Percentiles rank a stretch among this genome's conserved stretches.
These are phyloP conservation scores for Coemansia sp. DNA, from an alignment of 192 early-diverging fungal genomes.

Conservation along the genomic window DNA sequence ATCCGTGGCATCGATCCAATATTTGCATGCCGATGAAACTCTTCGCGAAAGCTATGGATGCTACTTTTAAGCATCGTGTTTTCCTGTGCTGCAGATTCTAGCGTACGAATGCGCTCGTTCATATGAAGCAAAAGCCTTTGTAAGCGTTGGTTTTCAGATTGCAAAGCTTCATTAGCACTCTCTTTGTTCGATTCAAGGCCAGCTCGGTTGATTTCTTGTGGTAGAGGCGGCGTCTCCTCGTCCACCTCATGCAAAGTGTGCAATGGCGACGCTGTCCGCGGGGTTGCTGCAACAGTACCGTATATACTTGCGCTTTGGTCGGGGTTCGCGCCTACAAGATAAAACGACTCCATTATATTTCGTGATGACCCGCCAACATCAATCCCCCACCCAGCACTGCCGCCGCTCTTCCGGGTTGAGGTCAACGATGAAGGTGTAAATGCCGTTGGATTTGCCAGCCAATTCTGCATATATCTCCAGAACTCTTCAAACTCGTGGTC, in stretches of 20 bases:
- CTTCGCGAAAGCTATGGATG: conserved; percentile 52
- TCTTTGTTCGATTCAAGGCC: background rate
- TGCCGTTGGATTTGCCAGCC: conserved; percentile 48
- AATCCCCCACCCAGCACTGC: background rate
- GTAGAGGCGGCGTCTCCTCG: conserved; percentile 4
- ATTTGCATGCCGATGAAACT: conserved; percentile 53
- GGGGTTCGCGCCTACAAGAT: conserved; percentile 40
- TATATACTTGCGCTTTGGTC: conserved; percentile 43
- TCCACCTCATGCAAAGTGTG: conserved; percentile 23
- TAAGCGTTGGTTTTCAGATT: conserved; percentile 34
- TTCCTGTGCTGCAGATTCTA: conserved; percentile 52
- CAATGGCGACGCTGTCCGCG: conserved; percentile 21
- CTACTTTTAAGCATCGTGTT: conserved; percentile 56
- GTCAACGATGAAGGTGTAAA: conserved; percentile 33
- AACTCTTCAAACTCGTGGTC: conserved; percentile 53
- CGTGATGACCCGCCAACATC: conserved; percentile 16
- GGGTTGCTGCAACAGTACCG: conserved; percentile 10
- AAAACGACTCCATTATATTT: conserved; percentile 51
- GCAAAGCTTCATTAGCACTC: conserved; percentile 3
- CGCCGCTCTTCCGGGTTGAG: background rate
- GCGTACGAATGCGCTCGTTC: conserved; percentile 37
- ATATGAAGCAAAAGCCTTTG: conserved; percentile 21
- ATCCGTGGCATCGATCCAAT: conserved; percentile 32
- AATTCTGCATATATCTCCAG: conserved; percentile 55
- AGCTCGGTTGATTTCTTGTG: background rate